Conservation (phyloP, 2,329 filamentous ascomycete genomes). For the Sarocladiaceae sp. region DNA sequence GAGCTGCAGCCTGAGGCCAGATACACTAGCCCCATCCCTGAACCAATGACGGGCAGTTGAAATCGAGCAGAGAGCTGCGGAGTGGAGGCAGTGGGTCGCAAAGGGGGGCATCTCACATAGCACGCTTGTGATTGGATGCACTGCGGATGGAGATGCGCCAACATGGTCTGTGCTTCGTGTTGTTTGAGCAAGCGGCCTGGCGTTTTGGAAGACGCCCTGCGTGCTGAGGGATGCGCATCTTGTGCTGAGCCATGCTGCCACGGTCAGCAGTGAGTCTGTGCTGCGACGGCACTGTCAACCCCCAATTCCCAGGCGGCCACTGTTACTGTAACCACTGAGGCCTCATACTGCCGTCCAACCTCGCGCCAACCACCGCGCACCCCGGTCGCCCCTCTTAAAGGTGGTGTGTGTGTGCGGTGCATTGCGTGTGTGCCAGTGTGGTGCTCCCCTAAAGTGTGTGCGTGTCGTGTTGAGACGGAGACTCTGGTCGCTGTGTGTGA, state of each 20-base stretch:
- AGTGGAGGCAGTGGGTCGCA: slow-evolving; percentile 1
- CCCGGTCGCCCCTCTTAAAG: background rate
- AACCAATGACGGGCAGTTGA: slow-evolving; percentile 1
- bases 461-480: background rate
- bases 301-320: too few species aligned
- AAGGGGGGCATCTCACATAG: background rate
- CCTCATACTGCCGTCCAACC: background rate
- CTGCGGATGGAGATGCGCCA: background rate
- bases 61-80: slow-evolving; percentile 1
- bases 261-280: background rate
- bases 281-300: background rate
- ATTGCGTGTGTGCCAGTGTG: slow-evolving; percentile 2
- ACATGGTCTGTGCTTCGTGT: slow-evolving; percentile 1
- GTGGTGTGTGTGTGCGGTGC: slow-evolving; percentile 3
- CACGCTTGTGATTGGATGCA: background rate
- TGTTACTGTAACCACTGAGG: too few species aligned
- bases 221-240: slow-evolving; percentile 3
- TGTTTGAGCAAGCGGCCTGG: slow-evolving; percentile 3
- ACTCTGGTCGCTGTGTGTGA: slow-evolving; percentile 3
- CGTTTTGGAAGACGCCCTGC: background rate
- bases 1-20: slow-evolving; percentile 6
- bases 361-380: slow-evolving; percentile 1
- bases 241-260: slow-evolving; percentile 1
- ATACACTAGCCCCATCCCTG: background rate
- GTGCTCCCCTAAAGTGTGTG: too few species aligned